Base-by-base conservation (phyloP, 176 grass and related monocot species). In the Tuctoria greenei region DNA sequence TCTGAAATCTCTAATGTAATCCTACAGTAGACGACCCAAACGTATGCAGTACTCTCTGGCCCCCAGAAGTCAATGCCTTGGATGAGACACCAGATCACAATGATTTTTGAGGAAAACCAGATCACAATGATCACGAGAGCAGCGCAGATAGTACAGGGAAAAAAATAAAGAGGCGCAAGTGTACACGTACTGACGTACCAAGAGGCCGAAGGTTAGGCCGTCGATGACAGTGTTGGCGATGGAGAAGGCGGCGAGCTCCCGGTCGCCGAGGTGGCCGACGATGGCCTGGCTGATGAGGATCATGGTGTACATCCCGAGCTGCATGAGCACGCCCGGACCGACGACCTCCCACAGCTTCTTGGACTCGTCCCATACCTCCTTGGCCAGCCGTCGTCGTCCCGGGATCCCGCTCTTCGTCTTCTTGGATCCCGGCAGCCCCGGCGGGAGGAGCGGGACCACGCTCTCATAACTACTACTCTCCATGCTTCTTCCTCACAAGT, bases 221-320 rank as follows among this genome's bases (percentile, higher is more conserved):
- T 71, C 50, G 59, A 90, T n/a, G 21, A 92, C 74, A 4, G 42
- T 76, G 74, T 37, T 78, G 41, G 79, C 79, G 55, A 91, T 72
- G 69, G 84, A 67, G 64, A 87, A 47, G 34, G 88, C 45, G 16
- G 84, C 88, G 70, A 91, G 84, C 24, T 86, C 79, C 26, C 86
- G 74, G 68, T 88, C 86, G 24, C 89, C 81, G 14, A 91, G 50
- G 78, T 92, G 89, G 20, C 89, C 86, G 1, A 63, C 74, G 72
- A 89, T 87, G 72, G 87, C 81, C 62, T 87, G 87, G 14, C 85
- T 78, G 67, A 95, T 27, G 23, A 88, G 23, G 60, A 20, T 63
- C 55, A 81, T 80, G 45, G 78, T 69, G 63, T 67, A 68, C 52
- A 86, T 10, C 5, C 74, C 35, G 17, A 80, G 61, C 62, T 57